Evolutionary conservation across 345 rosid species (phyloP), one percentile per base, ranked within the genome.

Genomic region (Citrus inodora): DNA sequence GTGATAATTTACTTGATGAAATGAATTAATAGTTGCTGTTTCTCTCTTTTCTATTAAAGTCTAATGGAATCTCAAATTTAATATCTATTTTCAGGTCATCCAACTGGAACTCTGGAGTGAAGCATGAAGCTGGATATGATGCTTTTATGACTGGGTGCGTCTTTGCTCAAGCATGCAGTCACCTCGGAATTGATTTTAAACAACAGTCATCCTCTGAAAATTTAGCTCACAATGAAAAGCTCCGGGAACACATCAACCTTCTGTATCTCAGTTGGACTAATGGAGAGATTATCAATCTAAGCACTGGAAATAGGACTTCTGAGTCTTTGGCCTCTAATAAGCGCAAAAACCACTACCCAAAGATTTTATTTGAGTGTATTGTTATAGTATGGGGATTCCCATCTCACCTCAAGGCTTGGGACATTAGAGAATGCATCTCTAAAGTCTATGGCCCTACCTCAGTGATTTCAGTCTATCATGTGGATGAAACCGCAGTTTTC

Each of bases 91-190:
- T 76, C 97, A 96, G 99, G 86, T 91, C 83, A 70, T 85, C 92
- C 71, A 81, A 83, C 70, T 96, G 97, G 98, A 90, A 81, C 77
- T 81, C 92, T 71, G 98, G 99, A 83, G 92, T 79, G 35, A 96
- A 92, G 83, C 99, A 96, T 76, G 99, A 96, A 82, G 98, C 99
- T 10, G 99, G 99, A 56, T 96, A 92, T 84, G 99, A 96, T 96
- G 99, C 98, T 80, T 96, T 96, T 87, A 94, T 96, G 99, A 94
- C 99, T 56, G 98, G 99, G 21, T 94, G 97, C 74, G 71, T 94
- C 76, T 96, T 96, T 80, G 93, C 95, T 4, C 97, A 96, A 87
- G 87, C 93, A 75, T 94, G 97, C 85, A 85, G 84, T 86, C 89
- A 87, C 82, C 82, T 92, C 11, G 98, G 92, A 35, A 80, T 96